phyloP scores from a whole-genome alignment of 495 filamentous ascomycete species.

The Oleoguttula mirabilis region DNA sequence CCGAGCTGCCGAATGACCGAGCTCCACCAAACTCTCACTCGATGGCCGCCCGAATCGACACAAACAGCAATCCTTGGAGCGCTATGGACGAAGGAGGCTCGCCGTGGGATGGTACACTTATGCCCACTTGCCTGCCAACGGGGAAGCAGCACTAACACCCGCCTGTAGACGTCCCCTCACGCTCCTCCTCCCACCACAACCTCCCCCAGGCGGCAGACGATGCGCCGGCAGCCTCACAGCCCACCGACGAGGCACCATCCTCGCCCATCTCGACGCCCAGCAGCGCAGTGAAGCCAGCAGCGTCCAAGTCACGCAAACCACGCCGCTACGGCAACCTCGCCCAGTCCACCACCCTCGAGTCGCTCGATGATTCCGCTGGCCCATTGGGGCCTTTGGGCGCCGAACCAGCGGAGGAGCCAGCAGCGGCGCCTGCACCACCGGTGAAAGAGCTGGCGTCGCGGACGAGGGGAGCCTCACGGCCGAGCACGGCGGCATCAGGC shows the following conservation, averaged over 20 bases:
- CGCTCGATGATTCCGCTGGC: conserved; percentile 78
- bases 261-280: conserved; percentile 1
- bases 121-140: neutral
- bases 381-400: conserved; percentile 79
- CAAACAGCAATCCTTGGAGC: conserved; percentile 13
- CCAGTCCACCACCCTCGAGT: conserved; percentile 73
- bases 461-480: conserved; percentile 35
- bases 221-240: conserved; percentile 8
- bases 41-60: too few species aligned
- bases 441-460: conserved; percentile 55
- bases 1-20: too few species aligned
- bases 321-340: conserved; percentile 70
- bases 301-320: conserved; percentile 39
- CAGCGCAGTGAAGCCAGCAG: conserved; percentile 32
- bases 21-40: too few species aligned
- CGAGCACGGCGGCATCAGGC: conserved; percentile 36
- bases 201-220: conserved; percentile 24
- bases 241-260: neutral
- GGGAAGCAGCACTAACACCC: neutral
- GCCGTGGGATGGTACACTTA: conserved; percentile 29
- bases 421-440: conserved; percentile 68
- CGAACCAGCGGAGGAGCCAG: conserved; percentile 41
- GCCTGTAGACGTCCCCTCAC: conserved; percentile 28
- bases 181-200: conserved; percentile 23
- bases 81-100: conserved; percentile 30